Base-by-base conservation (phyloP, 495 filamentous ascomycete species). In the Hypoxylon perforatum region DNA sequence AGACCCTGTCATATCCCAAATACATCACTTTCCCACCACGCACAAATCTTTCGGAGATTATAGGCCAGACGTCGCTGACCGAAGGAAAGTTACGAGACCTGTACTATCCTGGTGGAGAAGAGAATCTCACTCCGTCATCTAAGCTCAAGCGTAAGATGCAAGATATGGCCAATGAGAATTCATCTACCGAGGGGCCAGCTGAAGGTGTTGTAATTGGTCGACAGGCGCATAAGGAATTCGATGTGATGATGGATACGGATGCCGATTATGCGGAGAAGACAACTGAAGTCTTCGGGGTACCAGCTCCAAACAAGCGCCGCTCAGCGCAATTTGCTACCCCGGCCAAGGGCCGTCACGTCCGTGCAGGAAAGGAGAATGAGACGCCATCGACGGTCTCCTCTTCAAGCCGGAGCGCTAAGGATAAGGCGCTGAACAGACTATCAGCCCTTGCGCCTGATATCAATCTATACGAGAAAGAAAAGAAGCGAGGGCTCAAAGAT, bases 11-110 rank as follows among this genome's bases (percentile, higher is more conserved):
- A 1, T 84, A 91, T 58, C 80, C 82, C 0, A 87, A 88, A 51
- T 98, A 96, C 71, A 91, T 81, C 0, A 83, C 89, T 67, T 99
- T 97, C 71, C 96, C 95, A 14, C 80, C 81, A 8, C 83, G 92
- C 52, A 98, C 96, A 2, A 97, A 99, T 71, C 82, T 99, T 17
- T 90, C 92, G 28, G 95, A 98, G 73, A 85, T 98, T 61, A 90
- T 95, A 60, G 95, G 95, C 33, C 90, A 96, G 75, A 98, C 92
- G 0, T 85, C 72, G 28, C 55, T 81, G 76, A 67, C 83, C 18
- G 75, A 81, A 70, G 61, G 61, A 11, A 73, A 52, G 35, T 67
- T 84, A 0, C 69, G 67, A 33, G 65, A 57, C 4, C 28, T 73
- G 41, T 82, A 74, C 62, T 84, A 78, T 25, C 79, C 81, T 4